phyloP scores from a whole-genome alignment of 352 stramenopile species.

The Phytopythium cucurbitacearum region DNA sequence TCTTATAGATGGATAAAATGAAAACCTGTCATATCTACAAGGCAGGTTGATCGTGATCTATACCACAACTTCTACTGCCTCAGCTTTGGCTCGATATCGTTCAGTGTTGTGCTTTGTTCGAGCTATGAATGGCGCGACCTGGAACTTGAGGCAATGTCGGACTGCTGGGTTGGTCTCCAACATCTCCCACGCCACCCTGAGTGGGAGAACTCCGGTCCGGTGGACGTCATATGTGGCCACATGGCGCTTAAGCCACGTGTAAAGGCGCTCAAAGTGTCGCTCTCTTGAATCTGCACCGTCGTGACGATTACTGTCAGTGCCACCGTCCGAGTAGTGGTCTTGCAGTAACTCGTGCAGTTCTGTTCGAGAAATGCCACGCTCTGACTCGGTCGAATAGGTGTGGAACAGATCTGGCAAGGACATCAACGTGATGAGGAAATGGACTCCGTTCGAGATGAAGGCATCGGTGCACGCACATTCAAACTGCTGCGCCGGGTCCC shows the following conservation, averaged over 20 bases:
- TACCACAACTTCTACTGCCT: conserved; percentile 16
- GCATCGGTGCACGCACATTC: conserved; percentile 30
- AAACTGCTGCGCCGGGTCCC: conserved; percentile 41
- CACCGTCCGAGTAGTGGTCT: conserved; percentile 33
- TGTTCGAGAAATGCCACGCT: conserved; percentile 45
- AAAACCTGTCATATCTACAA: neutral
- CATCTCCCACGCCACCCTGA: conserved; percentile 34
- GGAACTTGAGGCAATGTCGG: conserved; percentile 39
- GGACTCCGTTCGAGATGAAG: neutral
- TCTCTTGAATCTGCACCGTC: neutral
- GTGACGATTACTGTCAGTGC: neutral
- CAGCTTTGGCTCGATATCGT: conserved; percentile 36
- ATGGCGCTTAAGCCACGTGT: conserved; percentile 75
- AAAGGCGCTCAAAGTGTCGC: conserved; percentile 55
- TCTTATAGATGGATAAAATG: neutral
- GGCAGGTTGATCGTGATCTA: conserved; percentile 7
- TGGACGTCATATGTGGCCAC: conserved; percentile 39
- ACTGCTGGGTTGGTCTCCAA: conserved; percentile 36
- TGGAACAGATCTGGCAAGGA: conserved; percentile 42
- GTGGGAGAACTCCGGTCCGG: conserved; percentile 30
- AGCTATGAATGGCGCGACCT: conserved; percentile 34
- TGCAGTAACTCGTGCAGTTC: conserved; percentile 54
- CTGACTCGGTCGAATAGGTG: conserved; percentile 44
- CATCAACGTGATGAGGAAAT: neutral
- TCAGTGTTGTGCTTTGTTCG: conserved; percentile 43